A percentile compares a stretch with the other conserved stretches of the same genome.
Evolutionary conservation across 73 alveolate genomes (phyloP).

Genomic region (Tetrahymena elliotti): DNA sequence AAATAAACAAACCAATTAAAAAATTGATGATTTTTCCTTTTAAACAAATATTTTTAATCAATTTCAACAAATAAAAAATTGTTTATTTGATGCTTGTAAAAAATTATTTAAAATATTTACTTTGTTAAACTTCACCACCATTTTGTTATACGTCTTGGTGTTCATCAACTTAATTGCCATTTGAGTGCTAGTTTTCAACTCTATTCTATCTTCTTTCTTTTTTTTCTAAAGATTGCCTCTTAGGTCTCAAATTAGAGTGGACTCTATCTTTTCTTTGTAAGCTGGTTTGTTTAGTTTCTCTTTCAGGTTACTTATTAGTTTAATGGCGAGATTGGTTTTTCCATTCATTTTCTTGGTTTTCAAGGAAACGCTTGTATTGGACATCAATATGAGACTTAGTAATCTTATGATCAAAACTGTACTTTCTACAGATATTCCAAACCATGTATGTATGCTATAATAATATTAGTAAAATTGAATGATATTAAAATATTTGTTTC

Average conservation of each 20-base stretch:
- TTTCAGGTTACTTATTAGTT: not conserved
- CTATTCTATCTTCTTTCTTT: not conserved
- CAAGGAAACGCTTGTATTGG: constrained; percentile 1
- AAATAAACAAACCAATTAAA: too few relatives aligned
- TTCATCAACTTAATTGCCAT: not conserved
- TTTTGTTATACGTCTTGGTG: not conserved
- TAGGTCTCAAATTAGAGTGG: not conserved
- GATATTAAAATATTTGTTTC: not conserved
- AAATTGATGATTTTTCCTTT: not conserved
- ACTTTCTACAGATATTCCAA: not conserved
- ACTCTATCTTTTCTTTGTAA: not conserved
- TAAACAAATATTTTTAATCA: too few relatives aligned
- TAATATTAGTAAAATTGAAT: not conserved
- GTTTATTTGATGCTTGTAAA: not conserved
- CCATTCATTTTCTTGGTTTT: not conserved
- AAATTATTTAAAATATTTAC: not conserved
- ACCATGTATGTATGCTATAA: not conserved
- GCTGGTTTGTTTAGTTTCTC: not conserved
- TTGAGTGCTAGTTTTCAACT: not conserved
- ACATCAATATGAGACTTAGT: not conserved
- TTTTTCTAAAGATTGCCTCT: not conserved
- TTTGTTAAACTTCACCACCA: not conserved
- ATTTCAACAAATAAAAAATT: too few relatives aligned
- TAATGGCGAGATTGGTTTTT: not conserved
- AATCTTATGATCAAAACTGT: not conserved